Evolutionary conservation across 352 stramenopile species (phyloP).

Genomic region (Hyaloperonospora brassicae): DNA sequence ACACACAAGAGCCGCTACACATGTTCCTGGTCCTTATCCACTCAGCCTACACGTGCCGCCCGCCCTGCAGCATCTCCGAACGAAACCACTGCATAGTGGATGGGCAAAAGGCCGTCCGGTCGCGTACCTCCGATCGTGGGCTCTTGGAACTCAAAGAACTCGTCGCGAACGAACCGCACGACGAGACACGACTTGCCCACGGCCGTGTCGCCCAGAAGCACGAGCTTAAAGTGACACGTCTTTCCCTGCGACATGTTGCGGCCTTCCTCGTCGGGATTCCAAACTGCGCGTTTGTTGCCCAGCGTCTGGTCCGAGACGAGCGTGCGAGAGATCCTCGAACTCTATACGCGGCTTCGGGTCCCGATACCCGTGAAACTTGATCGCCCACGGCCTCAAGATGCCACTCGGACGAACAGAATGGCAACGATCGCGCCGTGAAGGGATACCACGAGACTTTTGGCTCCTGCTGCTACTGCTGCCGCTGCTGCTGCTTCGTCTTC

Average conservation of each 20-base stretch:
- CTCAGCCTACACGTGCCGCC: no score
- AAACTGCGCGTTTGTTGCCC: constrained; percentile 9
- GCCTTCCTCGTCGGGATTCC: constrained; percentile 5
- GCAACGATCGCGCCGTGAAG: no score
- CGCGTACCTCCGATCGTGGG: constrained; percentile 90
- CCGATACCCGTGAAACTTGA: no score
- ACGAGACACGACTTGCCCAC: constrained; percentile 99
- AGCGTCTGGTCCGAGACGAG: constrained; percentile 11
- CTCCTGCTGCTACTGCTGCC: neutral
- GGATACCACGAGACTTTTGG: no score
- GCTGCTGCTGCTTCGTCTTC: neutral
- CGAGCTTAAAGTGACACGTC: constrained; percentile 98
- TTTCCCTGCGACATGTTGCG: constrained; percentile 73
- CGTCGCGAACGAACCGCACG: constrained; percentile 97
- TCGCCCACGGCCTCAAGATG: no score
- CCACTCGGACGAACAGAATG: no score
- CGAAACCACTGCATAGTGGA: no score
- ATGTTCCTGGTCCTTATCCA: no score
- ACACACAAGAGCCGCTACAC: no score
- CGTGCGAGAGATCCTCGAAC: constrained; percentile 3
- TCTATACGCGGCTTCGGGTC: no score
- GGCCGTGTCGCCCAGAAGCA: constrained; percentile 98
- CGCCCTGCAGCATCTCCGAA: no score
- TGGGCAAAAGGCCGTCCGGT: neutral
- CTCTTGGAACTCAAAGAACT: constrained; percentile 99